A percentile compares a stretch with the other conserved stretches of the same genome.
These are phyloP conservation scores for Capsicum chinense DNA, from an alignment of 257 asterid genomes.

Conservation along the genomic window DNA sequence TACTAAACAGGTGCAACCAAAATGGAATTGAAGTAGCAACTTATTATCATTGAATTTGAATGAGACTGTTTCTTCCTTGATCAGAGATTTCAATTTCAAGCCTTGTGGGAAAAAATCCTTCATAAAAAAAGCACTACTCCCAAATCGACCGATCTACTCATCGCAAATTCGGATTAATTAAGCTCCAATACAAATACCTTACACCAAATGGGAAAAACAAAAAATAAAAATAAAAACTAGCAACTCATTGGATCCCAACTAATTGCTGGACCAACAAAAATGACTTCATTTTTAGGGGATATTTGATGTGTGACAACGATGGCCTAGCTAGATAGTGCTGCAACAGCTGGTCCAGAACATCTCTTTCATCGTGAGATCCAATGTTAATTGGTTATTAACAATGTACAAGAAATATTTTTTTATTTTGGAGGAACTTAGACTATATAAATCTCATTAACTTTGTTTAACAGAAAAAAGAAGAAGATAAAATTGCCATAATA, in stretches of 20 bases:
- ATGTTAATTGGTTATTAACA: neutral
- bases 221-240: no score
- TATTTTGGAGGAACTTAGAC: neutral
- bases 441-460: no score
- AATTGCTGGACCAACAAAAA: neutral
- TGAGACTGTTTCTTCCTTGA: no score
- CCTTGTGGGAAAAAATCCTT: no score
- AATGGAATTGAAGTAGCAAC: neutral
- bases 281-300: neutral
- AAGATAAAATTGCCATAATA: neutral
- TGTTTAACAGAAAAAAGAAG: no score
- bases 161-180: no score
- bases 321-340: neutral
- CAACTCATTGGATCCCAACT: neutral
- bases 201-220: no score
- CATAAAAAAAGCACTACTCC: no score
- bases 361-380: neutral
- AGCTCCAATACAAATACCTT: no score
- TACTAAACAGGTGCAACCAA: neutral
- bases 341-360: conserved; percentile 9
- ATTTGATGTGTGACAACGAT: conserved; percentile 13
- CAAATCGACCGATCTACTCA: no score
- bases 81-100: no score
- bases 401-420: neutral
- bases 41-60: neutral